Percentiles rank a stretch among this genome's conserved stretches.
phyloP scores from a whole-genome alignment of 306 rosid species.

The Astragalus membranaceus region DNA sequence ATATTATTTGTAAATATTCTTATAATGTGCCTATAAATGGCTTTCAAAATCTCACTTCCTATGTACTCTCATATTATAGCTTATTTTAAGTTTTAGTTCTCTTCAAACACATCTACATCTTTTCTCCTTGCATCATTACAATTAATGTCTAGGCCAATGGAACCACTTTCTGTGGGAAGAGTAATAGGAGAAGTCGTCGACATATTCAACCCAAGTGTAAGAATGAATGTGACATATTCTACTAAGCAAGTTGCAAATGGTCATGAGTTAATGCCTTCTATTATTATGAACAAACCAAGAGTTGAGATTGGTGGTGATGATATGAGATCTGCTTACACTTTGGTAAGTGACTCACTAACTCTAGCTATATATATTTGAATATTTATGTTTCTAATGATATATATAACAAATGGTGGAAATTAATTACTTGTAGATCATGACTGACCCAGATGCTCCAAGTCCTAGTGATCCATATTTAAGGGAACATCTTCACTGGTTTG shows the following conservation, averaged over 20 bases:
- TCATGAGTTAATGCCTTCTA: constrained; percentile 70
- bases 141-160: constrained; percentile 48
- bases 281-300: constrained; percentile 46
- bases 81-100: not conserved
- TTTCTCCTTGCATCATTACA: not conserved
- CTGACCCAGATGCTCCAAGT: constrained; percentile 95
- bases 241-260: constrained; percentile 66
- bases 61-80: constrained; percentile 11
- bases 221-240: constrained; percentile 59
- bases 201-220: constrained; percentile 63
- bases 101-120: not conserved
- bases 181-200: constrained; percentile 94
- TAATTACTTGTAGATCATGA: constrained; percentile 55
- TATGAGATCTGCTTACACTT: constrained; percentile 70
- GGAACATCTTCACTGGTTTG: constrained; percentile 91
- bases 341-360: constrained; percentile 33
- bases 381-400: not conserved
- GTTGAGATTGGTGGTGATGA: constrained; percentile 83
- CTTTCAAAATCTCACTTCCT: constrained; percentile 15
- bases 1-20: not conserved
- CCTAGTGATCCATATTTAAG: constrained; percentile 79
- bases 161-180: constrained; percentile 58
- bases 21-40: constrained; percentile 42
- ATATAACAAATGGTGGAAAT: not conserved
- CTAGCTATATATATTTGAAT: not conserved